These are phyloP conservation scores for Fusarium poae DNA, from an alignment of 2,329 filamentous ascomycete genomes.

Conservation along the genomic window DNA sequence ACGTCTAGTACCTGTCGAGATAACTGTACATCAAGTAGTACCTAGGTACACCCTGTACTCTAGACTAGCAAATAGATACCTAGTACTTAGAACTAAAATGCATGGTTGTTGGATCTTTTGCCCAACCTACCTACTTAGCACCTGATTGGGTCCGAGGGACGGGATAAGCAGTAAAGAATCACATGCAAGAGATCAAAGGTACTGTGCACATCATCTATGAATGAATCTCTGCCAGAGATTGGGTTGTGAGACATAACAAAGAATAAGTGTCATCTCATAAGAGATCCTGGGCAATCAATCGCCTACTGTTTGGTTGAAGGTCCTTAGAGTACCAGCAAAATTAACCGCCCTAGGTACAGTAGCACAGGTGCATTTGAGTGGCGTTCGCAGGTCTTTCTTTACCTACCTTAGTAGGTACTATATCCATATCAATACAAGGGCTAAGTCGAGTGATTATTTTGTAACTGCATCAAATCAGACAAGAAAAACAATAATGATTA, in stretches of 20 bases:
- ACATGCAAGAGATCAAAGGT: conserved; percentile 23
- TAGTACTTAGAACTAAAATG: background rate
- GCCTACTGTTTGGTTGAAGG: background rate
- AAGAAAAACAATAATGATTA: background rate
- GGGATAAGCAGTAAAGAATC: conserved; percentile 7
- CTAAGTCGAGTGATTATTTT: background rate
- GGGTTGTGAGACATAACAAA: background rate
- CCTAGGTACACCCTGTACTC: too few relatives aligned
- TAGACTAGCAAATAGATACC: background rate
- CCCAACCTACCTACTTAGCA: too few relatives aligned
- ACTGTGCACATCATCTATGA: background rate
- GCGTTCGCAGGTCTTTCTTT: conserved; percentile 26
- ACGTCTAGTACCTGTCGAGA: too few relatives aligned
- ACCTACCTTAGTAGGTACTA: too few relatives aligned
- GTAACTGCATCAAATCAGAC: background rate
- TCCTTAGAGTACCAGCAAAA: too few relatives aligned
- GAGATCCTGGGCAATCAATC: background rate
- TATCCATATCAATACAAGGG: too few relatives aligned
- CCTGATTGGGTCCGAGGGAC: background rate
- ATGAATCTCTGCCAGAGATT: background rate
- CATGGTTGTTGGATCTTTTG: background rate
- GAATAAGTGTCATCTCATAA: background rate
- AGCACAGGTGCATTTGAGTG: conserved; percentile 31
- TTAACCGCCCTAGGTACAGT: too few relatives aligned
- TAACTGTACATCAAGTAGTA: background rate